A percentile compares a stretch with the other conserved stretches of the same genome.
phyloP scores from a whole-genome alignment of 2,329 filamentous ascomycete species.

The Penicillium sp. region DNA sequence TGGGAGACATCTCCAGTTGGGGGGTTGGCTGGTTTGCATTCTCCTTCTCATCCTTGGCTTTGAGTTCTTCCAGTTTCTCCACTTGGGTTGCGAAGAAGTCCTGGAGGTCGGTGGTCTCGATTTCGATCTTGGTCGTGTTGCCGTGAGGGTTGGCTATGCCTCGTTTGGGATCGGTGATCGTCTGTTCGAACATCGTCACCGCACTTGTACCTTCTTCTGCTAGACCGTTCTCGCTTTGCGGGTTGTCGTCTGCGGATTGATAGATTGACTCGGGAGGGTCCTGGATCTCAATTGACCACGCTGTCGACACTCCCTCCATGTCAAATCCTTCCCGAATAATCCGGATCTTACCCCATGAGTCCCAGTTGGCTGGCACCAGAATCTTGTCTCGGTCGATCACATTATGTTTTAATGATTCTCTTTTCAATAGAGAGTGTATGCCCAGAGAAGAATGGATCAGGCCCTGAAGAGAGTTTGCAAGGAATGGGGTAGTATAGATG shows the following conservation, averaged over 20 bases:
- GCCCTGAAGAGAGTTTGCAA: slow-evolving; percentile 65
- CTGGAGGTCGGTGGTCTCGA: slow-evolving; percentile 66
- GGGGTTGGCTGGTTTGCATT: slow-evolving; percentile 28
- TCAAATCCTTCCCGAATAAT: slow-evolving; percentile 87
- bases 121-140: slow-evolving; percentile 43
- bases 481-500: slow-evolving; percentile 71
- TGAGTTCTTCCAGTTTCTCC: slow-evolving; percentile 60
- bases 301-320: slow-evolving; percentile 72
- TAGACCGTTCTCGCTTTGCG: slow-evolving; percentile 15
- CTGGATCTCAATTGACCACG: slow-evolving; percentile 78
- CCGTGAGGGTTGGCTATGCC: slow-evolving; percentile 48
- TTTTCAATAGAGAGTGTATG: slow-evolving; percentile 73
- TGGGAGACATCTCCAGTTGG: slow-evolving; percentile 31
- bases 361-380: slow-evolving; percentile 90
- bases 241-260: slow-evolving; percentile 19
- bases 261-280: slow-evolving; percentile 34
- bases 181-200: slow-evolving; percentile 67
- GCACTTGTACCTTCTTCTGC: slow-evolving; percentile 46
- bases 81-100: slow-evolving; percentile 67
- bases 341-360: slow-evolving; percentile 94
- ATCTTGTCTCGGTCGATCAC: slow-evolving; percentile 92
- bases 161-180: slow-evolving; percentile 64
- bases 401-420: slow-evolving; percentile 73
- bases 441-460: slow-evolving; percentile 77
- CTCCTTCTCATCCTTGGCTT: slow-evolving; percentile 47